Evolutionary conservation across 2,329 filamentous ascomycete genomes (phyloP).

Genomic region (Penicillium sp.): DNA sequence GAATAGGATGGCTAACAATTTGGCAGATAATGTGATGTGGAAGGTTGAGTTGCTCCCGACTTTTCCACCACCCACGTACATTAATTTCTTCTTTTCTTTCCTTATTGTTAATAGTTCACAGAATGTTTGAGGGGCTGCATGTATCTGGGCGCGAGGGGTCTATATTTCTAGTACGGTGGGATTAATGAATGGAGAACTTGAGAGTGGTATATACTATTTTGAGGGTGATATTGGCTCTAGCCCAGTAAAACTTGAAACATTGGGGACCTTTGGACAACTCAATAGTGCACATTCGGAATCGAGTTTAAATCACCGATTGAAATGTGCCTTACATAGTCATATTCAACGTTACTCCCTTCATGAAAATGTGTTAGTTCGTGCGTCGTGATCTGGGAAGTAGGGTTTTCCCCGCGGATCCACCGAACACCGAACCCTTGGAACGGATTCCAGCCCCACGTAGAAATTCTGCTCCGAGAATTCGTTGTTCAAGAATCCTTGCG

Average conservation of each 20-base stretch:
- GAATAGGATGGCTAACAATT: constrained; percentile 3
- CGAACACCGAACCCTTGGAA: constrained; percentile 5
- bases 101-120: not conserved
- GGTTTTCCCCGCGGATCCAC: constrained; percentile 1
- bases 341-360: no score
- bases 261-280: not conserved
- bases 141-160: not conserved
- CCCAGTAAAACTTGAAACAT: not conserved
- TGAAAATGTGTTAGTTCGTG: no score
- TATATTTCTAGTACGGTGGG: not conserved
- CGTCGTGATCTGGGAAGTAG: not conserved
- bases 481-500: not conserved
- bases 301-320: no score
- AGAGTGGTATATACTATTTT: not conserved
- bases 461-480: not conserved
- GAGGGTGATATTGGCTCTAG: not conserved
- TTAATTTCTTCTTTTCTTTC: not conserved
- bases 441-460: constrained; percentile 10
- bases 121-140: not conserved
- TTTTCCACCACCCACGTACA: not conserved
- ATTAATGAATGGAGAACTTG: not conserved
- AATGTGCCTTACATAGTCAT: no score
- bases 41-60: no score
- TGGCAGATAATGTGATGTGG: constrained; percentile 32
- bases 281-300: no score